A percentile compares a stretch with the other conserved stretches of the same genome.
These are phyloP conservation scores for Fusarium sp. DNA, from an alignment of 2,329 filamentous ascomycete genomes.

Conservation along the genomic window DNA sequence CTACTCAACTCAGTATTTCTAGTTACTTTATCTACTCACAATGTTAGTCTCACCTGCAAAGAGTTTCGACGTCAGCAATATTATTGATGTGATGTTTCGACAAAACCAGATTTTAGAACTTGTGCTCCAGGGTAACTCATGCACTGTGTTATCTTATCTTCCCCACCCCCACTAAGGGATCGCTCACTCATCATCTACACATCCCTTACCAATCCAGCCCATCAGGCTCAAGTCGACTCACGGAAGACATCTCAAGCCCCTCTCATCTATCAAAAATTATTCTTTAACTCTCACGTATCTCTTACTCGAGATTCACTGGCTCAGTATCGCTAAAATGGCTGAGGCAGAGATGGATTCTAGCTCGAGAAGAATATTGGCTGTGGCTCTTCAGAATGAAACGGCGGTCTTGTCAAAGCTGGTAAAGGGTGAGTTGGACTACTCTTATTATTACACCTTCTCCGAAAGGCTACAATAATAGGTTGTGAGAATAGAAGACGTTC, in stretches of 20 bases:
- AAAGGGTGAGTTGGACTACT: slow-evolving; percentile 61
- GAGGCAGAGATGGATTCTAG: slow-evolving; percentile 42
- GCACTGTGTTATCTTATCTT: slow-evolving; percentile 39
- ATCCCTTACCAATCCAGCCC: slow-evolving; percentile 37
- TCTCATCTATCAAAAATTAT: not conserved
- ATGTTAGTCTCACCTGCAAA: no score
- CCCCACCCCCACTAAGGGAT: slow-evolving; percentile 11
- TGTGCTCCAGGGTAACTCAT: slow-evolving; percentile 9
- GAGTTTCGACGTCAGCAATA: no score
- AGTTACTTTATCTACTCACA: not conserved
- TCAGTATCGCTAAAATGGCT: slow-evolving; percentile 25
- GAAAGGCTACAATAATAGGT: not conserved
- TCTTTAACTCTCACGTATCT: accelerated
- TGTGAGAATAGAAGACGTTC: not conserved
- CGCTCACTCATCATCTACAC: slow-evolving; percentile 43
- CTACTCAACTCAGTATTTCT: slow-evolving; percentile 23
- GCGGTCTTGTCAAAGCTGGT: slow-evolving; percentile 66
- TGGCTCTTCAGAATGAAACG: slow-evolving; percentile 65
- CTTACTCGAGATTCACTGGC: accelerated
- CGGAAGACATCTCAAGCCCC: not conserved
- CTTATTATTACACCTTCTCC: no score
- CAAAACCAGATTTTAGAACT: not conserved
- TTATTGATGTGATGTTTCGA: no score
- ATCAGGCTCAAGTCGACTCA: slow-evolving; percentile 14
- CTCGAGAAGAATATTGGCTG: slow-evolving; percentile 69